phyloP scores from a whole-genome alignment of 2,329 filamentous ascomycete genomes.

The Dothidotthia symphoricarpi region DNA sequence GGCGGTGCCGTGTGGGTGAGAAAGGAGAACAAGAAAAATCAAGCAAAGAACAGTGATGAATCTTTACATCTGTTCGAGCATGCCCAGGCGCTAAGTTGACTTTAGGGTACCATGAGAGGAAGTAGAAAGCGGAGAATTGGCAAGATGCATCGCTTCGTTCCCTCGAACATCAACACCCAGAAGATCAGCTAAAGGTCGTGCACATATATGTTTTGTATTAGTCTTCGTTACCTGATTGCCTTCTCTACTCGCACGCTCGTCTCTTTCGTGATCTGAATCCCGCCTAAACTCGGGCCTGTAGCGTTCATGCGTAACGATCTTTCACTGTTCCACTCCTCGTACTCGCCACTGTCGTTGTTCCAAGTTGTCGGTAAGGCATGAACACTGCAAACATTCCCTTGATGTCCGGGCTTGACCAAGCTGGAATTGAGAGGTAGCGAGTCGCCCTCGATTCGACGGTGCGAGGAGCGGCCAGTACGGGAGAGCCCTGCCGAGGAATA shows the following conservation, averaged over 20 bases:
- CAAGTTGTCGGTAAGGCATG: constrained; percentile 6
- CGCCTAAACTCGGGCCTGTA: background rate
- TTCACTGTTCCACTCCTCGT: constrained; percentile 8
- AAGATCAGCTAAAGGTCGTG: no score
- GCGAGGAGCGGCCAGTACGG: background rate
- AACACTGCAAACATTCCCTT: constrained; percentile 2
- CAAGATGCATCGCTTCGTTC: no score
- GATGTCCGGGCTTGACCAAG: background rate
- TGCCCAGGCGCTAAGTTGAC: no score
- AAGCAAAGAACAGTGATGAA: no score
- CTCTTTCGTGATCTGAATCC: constrained; percentile 7
- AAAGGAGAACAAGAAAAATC: no score
- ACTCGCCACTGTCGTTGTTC: constrained; percentile 5
- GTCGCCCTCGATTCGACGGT: constrained; percentile 6
- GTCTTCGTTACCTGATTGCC: no score
- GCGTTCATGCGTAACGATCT: background rate
- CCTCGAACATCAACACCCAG: no score
- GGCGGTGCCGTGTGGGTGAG: no score
- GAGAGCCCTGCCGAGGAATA: constrained; percentile 6
- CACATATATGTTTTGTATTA: no score
- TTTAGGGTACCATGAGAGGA: no score
- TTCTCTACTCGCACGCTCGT: constrained; percentile 3
- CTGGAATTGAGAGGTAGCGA: constrained; percentile 8
- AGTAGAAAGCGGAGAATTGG: no score
- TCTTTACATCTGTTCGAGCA: no score